Evolutionary conservation across 2,329 filamentous ascomycete genomes (phyloP).

Genomic region (Zymoseptoria tritici): DNA sequence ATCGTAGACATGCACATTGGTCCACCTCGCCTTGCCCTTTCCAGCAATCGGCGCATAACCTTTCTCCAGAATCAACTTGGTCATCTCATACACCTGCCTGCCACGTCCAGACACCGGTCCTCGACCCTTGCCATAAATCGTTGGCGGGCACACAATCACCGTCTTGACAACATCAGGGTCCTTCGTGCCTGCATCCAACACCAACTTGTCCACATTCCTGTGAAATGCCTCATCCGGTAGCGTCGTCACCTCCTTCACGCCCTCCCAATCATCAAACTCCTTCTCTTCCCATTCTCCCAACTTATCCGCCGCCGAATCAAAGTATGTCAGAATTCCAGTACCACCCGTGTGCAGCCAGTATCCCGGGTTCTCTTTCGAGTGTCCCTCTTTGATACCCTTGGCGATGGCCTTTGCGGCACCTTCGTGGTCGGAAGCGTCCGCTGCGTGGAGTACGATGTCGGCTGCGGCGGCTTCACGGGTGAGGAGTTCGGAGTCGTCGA

Average conservation of each 20-base stretch:
- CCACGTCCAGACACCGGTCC: slow-evolving; percentile 50
- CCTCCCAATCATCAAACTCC: slow-evolving; percentile 54
- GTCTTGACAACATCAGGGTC: slow-evolving; percentile 48
- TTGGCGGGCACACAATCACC: slow-evolving; percentile 59
- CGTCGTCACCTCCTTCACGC: slow-evolving; percentile 44
- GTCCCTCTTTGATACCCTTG: slow-evolving; percentile 41
- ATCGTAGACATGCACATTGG: slow-evolving; percentile 55
- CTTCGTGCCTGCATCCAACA: slow-evolving; percentile 44
- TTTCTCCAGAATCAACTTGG: slow-evolving; percentile 44
- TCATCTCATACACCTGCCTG: slow-evolving; percentile 52
- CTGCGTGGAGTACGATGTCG: slow-evolving; percentile 46
- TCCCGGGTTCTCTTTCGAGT: slow-evolving; percentile 32
- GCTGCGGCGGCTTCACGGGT: slow-evolving; percentile 42
- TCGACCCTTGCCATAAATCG: slow-evolving; percentile 37
- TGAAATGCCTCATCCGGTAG: slow-evolving; percentile 55
- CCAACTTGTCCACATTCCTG: slow-evolving; percentile 62
- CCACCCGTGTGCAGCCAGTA: slow-evolving; percentile 49
- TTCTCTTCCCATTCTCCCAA: slow-evolving; percentile 41
- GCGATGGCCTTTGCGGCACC: slow-evolving; percentile 45
- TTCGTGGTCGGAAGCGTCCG: slow-evolving; percentile 41
- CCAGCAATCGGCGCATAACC: slow-evolving; percentile 51
- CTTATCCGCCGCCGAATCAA: slow-evolving; percentile 40
- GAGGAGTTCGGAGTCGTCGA: slow-evolving; percentile 41
- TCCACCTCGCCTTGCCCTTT: slow-evolving; percentile 48
- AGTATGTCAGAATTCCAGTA: slow-evolving; percentile 49